phyloP scores from a whole-genome alignment of 768 basidiomycete genomes.

The Tephrocybe sp. region DNA sequence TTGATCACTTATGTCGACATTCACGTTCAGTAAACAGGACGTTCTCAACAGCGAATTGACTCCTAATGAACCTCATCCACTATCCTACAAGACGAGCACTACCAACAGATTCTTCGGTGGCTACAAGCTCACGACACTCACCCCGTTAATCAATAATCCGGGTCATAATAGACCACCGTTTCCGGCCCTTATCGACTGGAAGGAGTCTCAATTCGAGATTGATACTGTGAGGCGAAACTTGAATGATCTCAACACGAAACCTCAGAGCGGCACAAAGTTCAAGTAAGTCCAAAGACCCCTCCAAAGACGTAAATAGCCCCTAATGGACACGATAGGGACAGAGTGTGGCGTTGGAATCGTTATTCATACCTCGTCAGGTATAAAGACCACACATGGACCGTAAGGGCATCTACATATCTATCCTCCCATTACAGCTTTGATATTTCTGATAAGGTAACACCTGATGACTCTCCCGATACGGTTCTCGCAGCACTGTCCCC shows the following conservation, averaged over 20 bases:
- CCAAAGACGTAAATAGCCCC: too few species aligned
- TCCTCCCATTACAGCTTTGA: background rate
- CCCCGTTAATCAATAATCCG: background rate
- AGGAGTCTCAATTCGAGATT: conserved; percentile 3
- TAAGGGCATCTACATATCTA: background rate
- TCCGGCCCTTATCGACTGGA: conserved; percentile 8
- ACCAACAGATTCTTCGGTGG: background rate
- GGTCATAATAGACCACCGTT: background rate
- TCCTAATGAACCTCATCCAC: background rate
- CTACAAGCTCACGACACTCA: conserved; percentile 1
- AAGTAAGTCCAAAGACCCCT: background rate
- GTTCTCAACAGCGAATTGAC: background rate
- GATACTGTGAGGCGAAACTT: background rate
- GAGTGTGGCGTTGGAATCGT: conserved; percentile 5
- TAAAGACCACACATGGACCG: conserved; percentile 3
- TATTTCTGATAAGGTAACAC: background rate
- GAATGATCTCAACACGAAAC: background rate
- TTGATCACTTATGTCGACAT: background rate
- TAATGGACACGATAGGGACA: background rate
- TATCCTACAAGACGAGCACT: background rate
- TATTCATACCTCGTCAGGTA: conserved; percentile 2
- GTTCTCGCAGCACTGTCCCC: background rate
- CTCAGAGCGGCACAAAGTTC: background rate
- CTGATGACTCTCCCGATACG: background rate
- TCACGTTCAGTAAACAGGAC: conserved; percentile 2